A percentile compares a stretch with the other conserved stretches of the same genome.
Evolutionary conservation across 306 rosid genomes (phyloP).

Genomic region (Lathyrus oleraceus): DNA sequence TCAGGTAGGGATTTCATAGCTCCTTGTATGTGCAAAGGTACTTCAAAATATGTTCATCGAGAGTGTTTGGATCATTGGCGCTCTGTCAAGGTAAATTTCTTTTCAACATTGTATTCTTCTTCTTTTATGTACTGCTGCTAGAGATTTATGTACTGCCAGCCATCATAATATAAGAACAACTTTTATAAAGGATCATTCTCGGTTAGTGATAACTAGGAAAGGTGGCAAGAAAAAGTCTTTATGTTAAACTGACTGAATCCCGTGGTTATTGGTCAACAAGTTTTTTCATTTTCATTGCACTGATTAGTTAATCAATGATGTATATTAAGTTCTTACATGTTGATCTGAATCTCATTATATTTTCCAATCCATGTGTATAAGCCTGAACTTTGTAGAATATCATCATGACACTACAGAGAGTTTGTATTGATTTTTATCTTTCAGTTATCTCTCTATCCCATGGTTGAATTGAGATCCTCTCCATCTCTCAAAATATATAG

Average conservation of each 20-base stretch:
- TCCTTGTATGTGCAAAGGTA: conserved; percentile 96
- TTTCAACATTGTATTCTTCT: background rate
- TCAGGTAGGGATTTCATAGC: conserved; percentile 98
- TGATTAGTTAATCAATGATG: conserved; percentile 15
- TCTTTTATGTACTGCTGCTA: background rate
- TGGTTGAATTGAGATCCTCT: background rate
- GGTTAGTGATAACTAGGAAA: conserved; percentile 6
- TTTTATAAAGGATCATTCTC: background rate
- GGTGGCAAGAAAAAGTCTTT: background rate
- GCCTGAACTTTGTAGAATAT: conserved; percentile 10
- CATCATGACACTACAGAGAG: background rate
- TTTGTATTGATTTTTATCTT: conserved; percentile 14
- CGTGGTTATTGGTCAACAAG: conserved; percentile 10
- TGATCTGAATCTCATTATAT: conserved; percentile 22
- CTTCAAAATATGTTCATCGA: conserved; percentile 93
- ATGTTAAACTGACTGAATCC: conserved; percentile 9
- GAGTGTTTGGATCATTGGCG: conserved; percentile 99
- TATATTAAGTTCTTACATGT: background rate
- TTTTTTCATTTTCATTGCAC: background rate
- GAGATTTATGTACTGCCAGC: background rate
- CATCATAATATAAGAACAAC: background rate
- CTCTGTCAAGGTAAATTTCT: conserved; percentile 70
- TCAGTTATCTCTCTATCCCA: conserved; percentile 5
- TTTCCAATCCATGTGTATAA: conserved; percentile 14
- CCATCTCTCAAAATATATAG: background rate